Conservation (phyloP, 2,329 filamentous ascomycete genomes). For the Xylaria sp. region DNA sequence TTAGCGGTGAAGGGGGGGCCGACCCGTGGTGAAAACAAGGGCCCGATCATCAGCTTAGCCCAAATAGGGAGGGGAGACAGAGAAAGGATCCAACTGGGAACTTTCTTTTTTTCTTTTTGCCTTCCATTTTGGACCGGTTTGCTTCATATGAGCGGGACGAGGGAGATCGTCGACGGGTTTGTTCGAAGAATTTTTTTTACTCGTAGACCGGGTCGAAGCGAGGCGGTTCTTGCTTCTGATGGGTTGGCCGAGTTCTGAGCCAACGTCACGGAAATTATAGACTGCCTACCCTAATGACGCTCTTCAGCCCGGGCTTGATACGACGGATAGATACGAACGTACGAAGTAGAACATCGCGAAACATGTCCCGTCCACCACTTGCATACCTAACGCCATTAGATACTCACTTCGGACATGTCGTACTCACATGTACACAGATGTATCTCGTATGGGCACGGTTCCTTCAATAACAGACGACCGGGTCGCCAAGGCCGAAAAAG, state of each 20-base stretch:
- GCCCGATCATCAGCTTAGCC: not conserved
- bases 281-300: too few species aligned
- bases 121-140: not conserved
- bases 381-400: not conserved
- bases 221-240: not conserved
- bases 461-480: too few species aligned
- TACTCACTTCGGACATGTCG: not conserved
- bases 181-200: not conserved
- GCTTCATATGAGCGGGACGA: not conserved
- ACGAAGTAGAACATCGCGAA: not conserved
- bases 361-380: not conserved
- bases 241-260: too few species aligned
- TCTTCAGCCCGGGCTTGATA: too few species aligned
- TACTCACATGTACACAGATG: not conserved
- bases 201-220: not conserved
- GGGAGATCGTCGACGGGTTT: not conserved
- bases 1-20: slow-evolving; percentile 3
- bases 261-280: too few species aligned
- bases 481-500: slow-evolving; percentile 8
- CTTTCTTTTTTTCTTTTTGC: not conserved
- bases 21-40: not conserved
- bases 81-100: not conserved
- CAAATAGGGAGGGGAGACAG: not conserved
- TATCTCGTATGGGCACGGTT: not conserved
- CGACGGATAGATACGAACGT: not conserved